phyloP scores from a whole-genome alignment of 1,284 basidiomycete genomes.

The Ceratobasidium sp. region DNA sequence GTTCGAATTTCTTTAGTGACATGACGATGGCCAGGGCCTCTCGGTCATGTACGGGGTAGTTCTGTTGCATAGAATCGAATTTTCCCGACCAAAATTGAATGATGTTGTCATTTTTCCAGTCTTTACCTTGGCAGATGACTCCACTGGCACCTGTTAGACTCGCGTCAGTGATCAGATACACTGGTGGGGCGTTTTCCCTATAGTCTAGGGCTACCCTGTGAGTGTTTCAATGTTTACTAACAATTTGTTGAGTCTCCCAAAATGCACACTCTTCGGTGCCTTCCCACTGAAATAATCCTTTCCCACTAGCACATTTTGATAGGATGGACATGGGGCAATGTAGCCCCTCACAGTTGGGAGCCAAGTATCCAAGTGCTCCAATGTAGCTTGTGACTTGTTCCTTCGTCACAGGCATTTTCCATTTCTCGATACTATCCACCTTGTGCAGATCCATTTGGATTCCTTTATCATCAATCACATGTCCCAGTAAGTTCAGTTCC shows the following conservation, averaged over 20 bases:
- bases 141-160: conserved; percentile 21
- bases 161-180: conserved; percentile 29
- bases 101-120: neutral
- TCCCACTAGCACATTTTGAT: too few relatives aligned
- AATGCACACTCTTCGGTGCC: too few relatives aligned
- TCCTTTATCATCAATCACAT: conserved; percentile 50
- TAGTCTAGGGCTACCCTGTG: too few relatives aligned
- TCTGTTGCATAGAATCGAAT: conserved; percentile 30
- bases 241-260: too few relatives aligned
- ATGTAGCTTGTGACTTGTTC: conserved; percentile 37
- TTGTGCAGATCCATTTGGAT: conserved; percentile 42
- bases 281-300: too few relatives aligned
- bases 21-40: conserved; percentile 5
- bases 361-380: conserved; percentile 41
- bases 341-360: conserved; percentile 6
- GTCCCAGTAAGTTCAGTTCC: conserved; percentile 50
- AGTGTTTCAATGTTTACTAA: too few relatives aligned
- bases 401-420: conserved; percentile 40
- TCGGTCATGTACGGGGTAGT: conserved; percentile 14
- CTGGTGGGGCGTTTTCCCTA: neutral
- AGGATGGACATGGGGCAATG: conserved; percentile 44
- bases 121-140: conserved; percentile 9
- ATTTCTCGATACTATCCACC: conserved; percentile 37
- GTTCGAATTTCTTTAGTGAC: conserved; percentile 49
- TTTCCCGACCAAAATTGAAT: conserved; percentile 17